A percentile compares a stretch with the other conserved stretches of the same genome.
Conservation (phyloP, 306 rosid genomes). For the Quercus suber region DNA sequence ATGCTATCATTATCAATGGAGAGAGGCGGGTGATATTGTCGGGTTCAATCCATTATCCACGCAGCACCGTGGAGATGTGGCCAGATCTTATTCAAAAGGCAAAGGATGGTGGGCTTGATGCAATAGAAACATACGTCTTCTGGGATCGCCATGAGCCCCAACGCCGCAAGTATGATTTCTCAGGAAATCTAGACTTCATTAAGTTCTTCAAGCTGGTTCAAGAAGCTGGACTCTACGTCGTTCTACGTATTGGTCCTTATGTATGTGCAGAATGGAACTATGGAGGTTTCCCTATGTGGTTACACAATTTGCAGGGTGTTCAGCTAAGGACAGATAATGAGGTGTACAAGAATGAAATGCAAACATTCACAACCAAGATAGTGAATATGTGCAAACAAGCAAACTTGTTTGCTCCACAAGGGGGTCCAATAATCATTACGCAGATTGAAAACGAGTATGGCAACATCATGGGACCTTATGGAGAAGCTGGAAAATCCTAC, state of each 20-base stretch:
- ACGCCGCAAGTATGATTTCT: conserved; percentile 22
- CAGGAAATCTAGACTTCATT: conserved; percentile 28
- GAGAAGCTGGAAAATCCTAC: conserved; percentile 14
- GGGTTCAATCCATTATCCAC: conserved; percentile 31
- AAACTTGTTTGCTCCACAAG: conserved; percentile 24
- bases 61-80: conserved; percentile 33
- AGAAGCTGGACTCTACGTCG: conserved; percentile 16
- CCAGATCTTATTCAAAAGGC: conserved; percentile 25
- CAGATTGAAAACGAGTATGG: conserved; percentile 38
- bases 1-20: conserved; percentile 30
- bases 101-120: conserved; percentile 27
- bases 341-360: conserved; percentile 24
- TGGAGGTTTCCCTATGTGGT: conserved; percentile 39
- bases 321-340: conserved; percentile 14
- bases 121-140: conserved; percentile 35
- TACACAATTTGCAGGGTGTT: conserved; percentile 23
- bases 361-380: conserved; percentile 22
- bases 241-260: conserved; percentile 31
- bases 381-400: conserved; percentile 24
- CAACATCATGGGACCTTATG: conserved; percentile 8
- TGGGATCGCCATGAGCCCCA: conserved; percentile 33
- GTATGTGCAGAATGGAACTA: conserved; percentile 35
- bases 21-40: conserved; percentile 20
- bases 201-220: conserved; percentile 18
- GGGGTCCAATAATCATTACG: conserved; percentile 29